Conservation (phyloP, 176 grass and related monocot species). For the Zoysia japonica region DNA sequence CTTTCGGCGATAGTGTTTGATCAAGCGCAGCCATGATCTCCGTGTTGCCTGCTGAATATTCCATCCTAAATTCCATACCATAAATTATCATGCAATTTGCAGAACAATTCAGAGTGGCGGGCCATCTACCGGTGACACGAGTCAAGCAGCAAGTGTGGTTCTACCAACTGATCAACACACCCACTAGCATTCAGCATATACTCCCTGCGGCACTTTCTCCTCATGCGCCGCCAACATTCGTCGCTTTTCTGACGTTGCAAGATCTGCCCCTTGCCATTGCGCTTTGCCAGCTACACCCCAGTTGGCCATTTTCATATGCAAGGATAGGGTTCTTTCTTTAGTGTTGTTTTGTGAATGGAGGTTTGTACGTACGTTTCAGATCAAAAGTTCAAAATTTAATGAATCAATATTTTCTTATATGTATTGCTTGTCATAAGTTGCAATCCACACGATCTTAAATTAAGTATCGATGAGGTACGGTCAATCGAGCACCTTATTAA, state of each 20-base stretch:
- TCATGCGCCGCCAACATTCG: conserved; percentile 25
- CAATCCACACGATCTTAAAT: neutral
- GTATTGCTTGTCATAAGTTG: neutral
- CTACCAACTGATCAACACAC: conserved; percentile 24
- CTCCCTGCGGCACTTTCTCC: conserved; percentile 12
- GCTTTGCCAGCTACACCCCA: neutral
- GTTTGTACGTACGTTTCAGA: neutral
- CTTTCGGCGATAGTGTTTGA: neutral
- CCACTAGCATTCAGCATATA: conserved; percentile 22
- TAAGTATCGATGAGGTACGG: neutral
- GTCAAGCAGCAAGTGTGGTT: conserved; percentile 16
- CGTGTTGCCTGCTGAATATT: neutral
- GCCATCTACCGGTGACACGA: neutral
- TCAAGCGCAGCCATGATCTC: neutral
- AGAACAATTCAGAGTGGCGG: neutral
- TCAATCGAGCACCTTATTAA: neutral
- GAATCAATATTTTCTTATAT: too few relatives aligned
- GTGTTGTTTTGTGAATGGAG: too few relatives aligned
- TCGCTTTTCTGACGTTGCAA: conserved; percentile 37
- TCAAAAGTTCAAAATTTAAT: neutral
- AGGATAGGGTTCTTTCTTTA: neutral
- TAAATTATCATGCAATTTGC: conserved; percentile 34
- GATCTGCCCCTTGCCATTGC: conserved; percentile 10
- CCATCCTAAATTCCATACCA: neutral
- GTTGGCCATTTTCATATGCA: neutral